Conservation (phyloP, 768 basidiomycete genomes). For the Coprinopsis marcescibilis region DNA sequence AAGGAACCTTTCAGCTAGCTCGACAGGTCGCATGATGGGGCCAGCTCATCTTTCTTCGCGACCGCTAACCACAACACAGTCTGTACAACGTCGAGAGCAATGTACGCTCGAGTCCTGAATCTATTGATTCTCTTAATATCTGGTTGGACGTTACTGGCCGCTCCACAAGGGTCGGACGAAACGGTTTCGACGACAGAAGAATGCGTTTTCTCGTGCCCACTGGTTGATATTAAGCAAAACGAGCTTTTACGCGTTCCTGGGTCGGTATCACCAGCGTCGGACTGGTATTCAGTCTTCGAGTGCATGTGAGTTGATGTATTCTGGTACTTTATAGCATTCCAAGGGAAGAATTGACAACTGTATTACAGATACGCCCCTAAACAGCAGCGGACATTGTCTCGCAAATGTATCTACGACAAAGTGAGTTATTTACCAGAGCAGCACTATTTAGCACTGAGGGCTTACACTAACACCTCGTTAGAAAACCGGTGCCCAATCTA, state of each 20-base stretch:
- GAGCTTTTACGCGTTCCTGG: constrained; percentile 3
- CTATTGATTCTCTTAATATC: too few species aligned
- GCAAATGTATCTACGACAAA: constrained; percentile 16
- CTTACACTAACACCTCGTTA: background rate
- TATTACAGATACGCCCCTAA: background rate
- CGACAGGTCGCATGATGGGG: too few species aligned
- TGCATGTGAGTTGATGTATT: constrained; percentile 14
- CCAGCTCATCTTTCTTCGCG: too few species aligned
- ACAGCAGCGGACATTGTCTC: constrained; percentile 1
- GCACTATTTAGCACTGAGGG: background rate
- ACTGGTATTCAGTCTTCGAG: constrained; percentile 18
- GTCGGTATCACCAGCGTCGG: constrained; percentile 6
- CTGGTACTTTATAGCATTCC: background rate
- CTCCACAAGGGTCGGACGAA: too few species aligned
- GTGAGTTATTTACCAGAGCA: constrained; percentile 7
- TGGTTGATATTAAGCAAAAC: constrained; percentile 2
- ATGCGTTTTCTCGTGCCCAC: constrained; percentile 15
- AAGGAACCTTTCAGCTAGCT: too few species aligned
- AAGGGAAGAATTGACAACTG: too few species aligned
- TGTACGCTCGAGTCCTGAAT: too few species aligned
- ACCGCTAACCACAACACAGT: too few species aligned
- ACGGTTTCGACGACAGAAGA: too few species aligned
- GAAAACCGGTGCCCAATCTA: background rate
- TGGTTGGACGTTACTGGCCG: too few species aligned
- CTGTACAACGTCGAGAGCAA: too few species aligned